Conservation (phyloP, 495 filamentous ascomycete species). For the Penicillium bovifimosum region DNA sequence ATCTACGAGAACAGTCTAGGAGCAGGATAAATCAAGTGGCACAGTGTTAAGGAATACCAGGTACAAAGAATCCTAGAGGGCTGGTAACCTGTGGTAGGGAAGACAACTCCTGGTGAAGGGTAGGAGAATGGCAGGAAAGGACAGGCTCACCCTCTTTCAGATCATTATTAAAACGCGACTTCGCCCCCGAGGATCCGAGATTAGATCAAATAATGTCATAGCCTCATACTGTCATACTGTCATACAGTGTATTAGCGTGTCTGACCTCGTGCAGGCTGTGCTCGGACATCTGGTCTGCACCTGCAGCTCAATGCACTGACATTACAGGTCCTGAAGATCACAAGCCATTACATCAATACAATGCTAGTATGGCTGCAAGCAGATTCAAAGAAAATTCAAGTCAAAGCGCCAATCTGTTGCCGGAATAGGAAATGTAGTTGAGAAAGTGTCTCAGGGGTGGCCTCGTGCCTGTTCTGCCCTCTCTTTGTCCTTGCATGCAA, state of each 20-base stretch:
- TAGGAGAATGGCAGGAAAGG: conserved; percentile 4
- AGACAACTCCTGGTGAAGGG: conserved; percentile 7
- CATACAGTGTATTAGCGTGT: neutral
- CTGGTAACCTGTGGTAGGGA: neutral
- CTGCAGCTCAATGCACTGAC: neutral
- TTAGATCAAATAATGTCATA: neutral
- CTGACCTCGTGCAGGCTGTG: neutral
- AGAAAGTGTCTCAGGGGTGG: conserved; percentile 19
- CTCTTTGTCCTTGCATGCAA: conserved; percentile 4
- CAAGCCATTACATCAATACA: conserved; percentile 1
- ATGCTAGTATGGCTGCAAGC: neutral
- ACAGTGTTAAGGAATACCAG: neutral
- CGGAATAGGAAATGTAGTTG: conserved; percentile 20
- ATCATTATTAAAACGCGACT: conserved; percentile 7
- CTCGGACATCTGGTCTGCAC: neutral
- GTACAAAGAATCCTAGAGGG: conserved; percentile 3
- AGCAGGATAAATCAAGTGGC: neutral
- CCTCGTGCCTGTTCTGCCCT: conserved; percentile 12
- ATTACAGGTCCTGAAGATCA: neutral
- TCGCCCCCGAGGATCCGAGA: neutral
- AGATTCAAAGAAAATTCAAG: neutral
- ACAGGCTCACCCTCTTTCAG: conserved; percentile 3
- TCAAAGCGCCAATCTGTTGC: neutral
- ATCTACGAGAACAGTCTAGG: neutral
- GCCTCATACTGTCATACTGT: too few relatives aligned